Evolutionary conservation across 208 protist genomes (phyloP).

Genomic region (Crithidia brevicula): DNA sequence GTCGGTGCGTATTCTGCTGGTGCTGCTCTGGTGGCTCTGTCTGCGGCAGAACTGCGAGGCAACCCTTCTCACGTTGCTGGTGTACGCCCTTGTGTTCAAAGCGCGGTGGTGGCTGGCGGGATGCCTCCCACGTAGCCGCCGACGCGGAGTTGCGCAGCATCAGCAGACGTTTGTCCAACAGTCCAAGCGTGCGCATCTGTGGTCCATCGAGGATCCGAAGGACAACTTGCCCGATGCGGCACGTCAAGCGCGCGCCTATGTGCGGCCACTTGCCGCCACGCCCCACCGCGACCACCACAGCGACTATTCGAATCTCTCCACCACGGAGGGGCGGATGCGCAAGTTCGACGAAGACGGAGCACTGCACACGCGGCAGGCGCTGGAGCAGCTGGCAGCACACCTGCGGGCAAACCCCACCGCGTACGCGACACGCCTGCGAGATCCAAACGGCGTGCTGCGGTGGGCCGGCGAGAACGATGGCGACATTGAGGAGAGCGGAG

Average conservation of each 20-base stretch:
- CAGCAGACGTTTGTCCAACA: too few species aligned
- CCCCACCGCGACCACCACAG: background rate
- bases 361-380: conserved; percentile 52
- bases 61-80: conserved; percentile 20
- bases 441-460: conserved; percentile 54
- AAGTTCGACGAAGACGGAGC: conserved; percentile 61
- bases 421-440: conserved; percentile 53
- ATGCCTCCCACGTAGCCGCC: too few species aligned
- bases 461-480: conserved; percentile 64
- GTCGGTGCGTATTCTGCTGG: conserved; percentile 29
- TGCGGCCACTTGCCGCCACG: conserved; percentile 20
- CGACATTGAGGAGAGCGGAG: too few species aligned
- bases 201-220: conserved; percentile 8
- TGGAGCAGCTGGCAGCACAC: conserved; percentile 56
- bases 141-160: too few species aligned
- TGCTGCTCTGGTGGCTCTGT: conserved; percentile 18
- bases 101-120: background rate
- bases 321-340: conserved; percentile 27
- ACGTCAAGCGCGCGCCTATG: conserved; percentile 22
- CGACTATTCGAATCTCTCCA: conserved; percentile 9
- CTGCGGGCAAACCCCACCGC: conserved; percentile 46
- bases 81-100: background rate
- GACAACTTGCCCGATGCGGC: conserved; percentile 21
- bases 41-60: conserved; percentile 53
- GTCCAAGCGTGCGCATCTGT: too few species aligned